Conservation (phyloP, 305 asterid genomes). For the Striga hermonthica region DNA sequence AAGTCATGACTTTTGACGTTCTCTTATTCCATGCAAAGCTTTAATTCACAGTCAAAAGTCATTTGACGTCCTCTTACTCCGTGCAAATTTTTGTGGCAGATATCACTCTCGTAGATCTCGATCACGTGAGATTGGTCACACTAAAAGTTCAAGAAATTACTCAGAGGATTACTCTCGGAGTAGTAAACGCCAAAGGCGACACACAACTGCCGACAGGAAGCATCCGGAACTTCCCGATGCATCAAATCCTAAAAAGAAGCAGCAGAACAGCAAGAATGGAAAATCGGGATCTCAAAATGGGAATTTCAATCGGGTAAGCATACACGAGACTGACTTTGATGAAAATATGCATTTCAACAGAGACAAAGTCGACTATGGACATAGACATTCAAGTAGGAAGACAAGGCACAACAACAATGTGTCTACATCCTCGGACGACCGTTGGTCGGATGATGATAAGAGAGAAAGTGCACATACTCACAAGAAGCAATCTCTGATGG, state of each 20-base stretch:
- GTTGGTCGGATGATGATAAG: conserved; percentile 34
- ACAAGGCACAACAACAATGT: conserved; percentile 32
- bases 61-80: conserved; percentile 11
- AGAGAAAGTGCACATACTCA: conserved; percentile 1
- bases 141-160: conserved; percentile 49
- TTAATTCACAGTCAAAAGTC: background rate
- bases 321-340: conserved; percentile 26
- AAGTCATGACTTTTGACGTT: too few species aligned
- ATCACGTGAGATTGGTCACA: conserved; percentile 45
- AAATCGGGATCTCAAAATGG: conserved; percentile 33
- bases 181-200: conserved; percentile 34
- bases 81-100: conserved; percentile 38
- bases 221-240: conserved; percentile 33
- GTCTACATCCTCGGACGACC: conserved; percentile 40
- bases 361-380: conserved; percentile 31
- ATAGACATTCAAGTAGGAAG: conserved; percentile 34
- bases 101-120: conserved; percentile 40
- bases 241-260: conserved; percentile 34
- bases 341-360: conserved; percentile 31
- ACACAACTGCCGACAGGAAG: conserved; percentile 34
- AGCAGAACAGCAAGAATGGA: conserved; percentile 29
- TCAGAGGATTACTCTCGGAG: conserved; percentile 40
- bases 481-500: conserved; percentile 32
- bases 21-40: too few species aligned
- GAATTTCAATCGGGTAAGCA: conserved; percentile 29